Conservation (phyloP, 192 early-diverging fungal species). For the Linnemannia hyalina region DNA sequence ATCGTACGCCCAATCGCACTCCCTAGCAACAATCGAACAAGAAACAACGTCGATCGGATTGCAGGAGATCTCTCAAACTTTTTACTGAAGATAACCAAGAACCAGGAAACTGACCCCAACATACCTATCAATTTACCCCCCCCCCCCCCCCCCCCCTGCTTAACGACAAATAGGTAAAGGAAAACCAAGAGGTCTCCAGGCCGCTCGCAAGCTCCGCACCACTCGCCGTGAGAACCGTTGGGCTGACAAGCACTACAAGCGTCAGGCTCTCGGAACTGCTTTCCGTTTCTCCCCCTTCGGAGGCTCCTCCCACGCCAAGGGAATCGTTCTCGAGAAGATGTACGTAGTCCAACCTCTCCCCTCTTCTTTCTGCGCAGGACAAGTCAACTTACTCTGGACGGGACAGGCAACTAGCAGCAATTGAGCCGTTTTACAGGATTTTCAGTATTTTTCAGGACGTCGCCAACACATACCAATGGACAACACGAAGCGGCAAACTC, state of each 20-base stretch:
- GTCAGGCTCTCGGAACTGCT: conserved; percentile 97
- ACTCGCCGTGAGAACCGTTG: conserved; percentile 98
- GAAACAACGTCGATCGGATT: neutral
- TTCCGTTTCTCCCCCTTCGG: conserved; percentile 99
- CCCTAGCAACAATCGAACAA: neutral
- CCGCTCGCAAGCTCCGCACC: conserved; percentile 97
- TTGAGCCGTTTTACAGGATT: too few relatives aligned
- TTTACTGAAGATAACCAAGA: neutral
- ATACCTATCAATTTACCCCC: neutral
- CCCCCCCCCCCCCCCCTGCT: too few relatives aligned
- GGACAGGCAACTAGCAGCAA: too few relatives aligned
- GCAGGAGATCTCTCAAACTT: neutral
- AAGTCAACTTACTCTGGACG: neutral
- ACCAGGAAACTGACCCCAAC: conserved; percentile 3
- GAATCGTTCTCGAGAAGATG: conserved; percentile 99
- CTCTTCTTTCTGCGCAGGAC: neutral
- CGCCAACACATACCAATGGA: too few relatives aligned
- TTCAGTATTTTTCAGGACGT: neutral
- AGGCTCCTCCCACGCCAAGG: conserved; percentile 99
- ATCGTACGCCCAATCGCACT: neutral
- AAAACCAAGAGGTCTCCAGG: conserved; percentile 98
- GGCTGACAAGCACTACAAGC: conserved; percentile 99
- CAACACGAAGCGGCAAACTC: too few relatives aligned
- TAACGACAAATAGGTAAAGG: conserved; percentile 69
- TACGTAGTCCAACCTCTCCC: conserved; percentile 52